Evolutionary conservation across 176 grass and related monocot species (phyloP), one percentile per base, ranked within the genome.

Genomic region (Triticum dicoccoides): DNA sequence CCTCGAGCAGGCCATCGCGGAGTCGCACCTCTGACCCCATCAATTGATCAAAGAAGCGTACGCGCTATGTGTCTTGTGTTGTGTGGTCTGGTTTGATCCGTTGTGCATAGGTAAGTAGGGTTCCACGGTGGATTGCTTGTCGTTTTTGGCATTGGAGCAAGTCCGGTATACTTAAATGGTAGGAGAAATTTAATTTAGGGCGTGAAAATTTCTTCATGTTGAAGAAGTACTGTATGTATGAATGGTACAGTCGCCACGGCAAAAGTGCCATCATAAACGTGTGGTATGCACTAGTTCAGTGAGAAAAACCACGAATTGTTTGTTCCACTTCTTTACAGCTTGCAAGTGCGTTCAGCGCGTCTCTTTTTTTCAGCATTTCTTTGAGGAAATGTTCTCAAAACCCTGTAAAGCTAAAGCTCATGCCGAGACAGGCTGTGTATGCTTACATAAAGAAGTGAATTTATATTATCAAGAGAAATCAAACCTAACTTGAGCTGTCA

Each of bases 1-100:
- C 14, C 86, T 98, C 25, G 83, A 88, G 80, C 81, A 83, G 56
- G 91, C 91, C 70, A 86, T 98, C 80, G 90, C 83, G 58, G 77
- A 63, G 25, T 42, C 82, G 27, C 91, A 76, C 42, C 0, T 75
- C 24, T 95, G 85, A 91, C 64, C 49, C 6, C 5, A 37, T 21
- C 13, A 44, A 69, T 35, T 52, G 5, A 54, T 54, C 18, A 23
- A 47, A 77, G 9, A 15, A 15, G 49, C 49, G 5, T 52, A 52
- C 15, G 51, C 15, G 5, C 70, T 11, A 33, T 61, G 89, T 59
- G 62, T 61, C 2, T 54, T 54, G 10, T 29, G 51, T 33, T 14
- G 33, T 58, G 52, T 58, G 51, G 6, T 11, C 29, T 61, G 64
- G 65, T 86, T 38, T 79, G 8, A 73, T 18, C 47, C 37, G 69